Evolutionary conservation across 2,329 filamentous ascomycete species (phyloP), one percentile per base, ranked within the genome.

Genomic region (Cyanodermella asteris): DNA sequence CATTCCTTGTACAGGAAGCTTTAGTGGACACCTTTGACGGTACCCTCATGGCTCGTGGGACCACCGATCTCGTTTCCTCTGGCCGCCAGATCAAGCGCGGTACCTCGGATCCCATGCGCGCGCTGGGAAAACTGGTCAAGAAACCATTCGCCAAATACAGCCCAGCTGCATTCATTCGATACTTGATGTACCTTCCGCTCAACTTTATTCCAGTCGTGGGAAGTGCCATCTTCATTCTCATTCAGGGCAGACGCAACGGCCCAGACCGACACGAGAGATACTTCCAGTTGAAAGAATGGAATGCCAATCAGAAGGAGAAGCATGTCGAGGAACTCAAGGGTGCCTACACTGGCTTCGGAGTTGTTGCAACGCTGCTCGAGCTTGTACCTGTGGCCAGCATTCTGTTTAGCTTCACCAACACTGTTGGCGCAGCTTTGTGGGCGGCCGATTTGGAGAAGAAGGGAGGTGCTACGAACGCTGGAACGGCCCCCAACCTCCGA

Each of bases 121-220:
- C 63, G 23, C 40, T 72, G 15, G 68, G 67, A 15, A 65, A 62
- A 38, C 38, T 67, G 24, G 42, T 63, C 18, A 56, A 53, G 35
- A 61, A 55, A 36, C 64, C 61, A 0, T 61, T 69, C 30, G 49
- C 47, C 14, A 53, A 57, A 31, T 60, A 60, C 28, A 53, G 54
- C 0, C 54, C 59, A 2, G 48, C 49, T 38, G 68, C 72, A 6
- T 48, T 91, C 22, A 52, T 91, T 19, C 60, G 77, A 20, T 84
- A 84, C 39, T 43, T 91, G 34, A 64, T 93, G 51, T 87, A 90
- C 44, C 57, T 91, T 20, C 82, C 84, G 7, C 59, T 94, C 31
- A 94, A 93, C 53, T 81, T 91, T 43, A 81, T 94, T 26, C 84
- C 84, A 0, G 61, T 93, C 1, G 65, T 91, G 11, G 84, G 84